Evolutionary conservation across 495 filamentous ascomycete species (phyloP).

Genomic region (Oidiodendron maius): DNA sequence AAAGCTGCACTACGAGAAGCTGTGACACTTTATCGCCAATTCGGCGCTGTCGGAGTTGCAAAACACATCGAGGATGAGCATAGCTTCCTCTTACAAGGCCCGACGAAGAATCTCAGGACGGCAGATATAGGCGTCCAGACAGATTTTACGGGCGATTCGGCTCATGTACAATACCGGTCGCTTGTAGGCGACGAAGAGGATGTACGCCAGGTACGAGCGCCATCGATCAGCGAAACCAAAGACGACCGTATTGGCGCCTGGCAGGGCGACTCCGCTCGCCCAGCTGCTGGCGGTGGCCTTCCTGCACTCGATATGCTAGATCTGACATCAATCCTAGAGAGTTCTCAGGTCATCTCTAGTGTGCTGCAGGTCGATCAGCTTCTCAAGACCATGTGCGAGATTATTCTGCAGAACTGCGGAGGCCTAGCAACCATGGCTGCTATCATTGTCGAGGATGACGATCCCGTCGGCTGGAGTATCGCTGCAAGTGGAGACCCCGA

Average conservation of each 20-base stretch:
- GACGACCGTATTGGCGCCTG: constrained; percentile 62
- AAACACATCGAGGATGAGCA: constrained; percentile 64
- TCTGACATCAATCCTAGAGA: constrained; percentile 77
- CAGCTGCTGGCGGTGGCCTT: constrained; percentile 42
- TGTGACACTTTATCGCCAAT: constrained; percentile 64
- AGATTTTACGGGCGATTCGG: constrained; percentile 54
- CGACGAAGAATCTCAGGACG: constrained; percentile 51
- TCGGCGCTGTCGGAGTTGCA: constrained; percentile 71
- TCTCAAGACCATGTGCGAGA: constrained; percentile 82
- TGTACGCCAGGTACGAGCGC: constrained; percentile 40
- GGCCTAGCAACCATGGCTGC: constrained; percentile 70
- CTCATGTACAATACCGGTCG: constrained; percentile 43
- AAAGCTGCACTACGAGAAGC: constrained; percentile 66
- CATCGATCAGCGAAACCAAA: constrained; percentile 42
- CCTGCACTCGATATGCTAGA: constrained; percentile 76
- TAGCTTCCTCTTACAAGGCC: constrained; percentile 63
- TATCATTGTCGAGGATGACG: constrained; percentile 70
- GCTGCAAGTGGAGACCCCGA: constrained; percentile 71
- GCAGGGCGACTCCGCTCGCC: constrained; percentile 38
- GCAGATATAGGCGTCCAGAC: constrained; percentile 74
- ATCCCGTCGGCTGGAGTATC: constrained; percentile 61
- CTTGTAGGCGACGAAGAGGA: constrained; percentile 51
- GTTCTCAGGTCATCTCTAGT: constrained; percentile 85
- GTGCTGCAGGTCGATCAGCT: constrained; percentile 80
- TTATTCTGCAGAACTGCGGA: constrained; percentile 81